Evolutionary conservation across 495 filamentous ascomycete species (phyloP), one percentile per base, ranked within the genome.

Genomic region (Podospora pseudopauciseta): DNA sequence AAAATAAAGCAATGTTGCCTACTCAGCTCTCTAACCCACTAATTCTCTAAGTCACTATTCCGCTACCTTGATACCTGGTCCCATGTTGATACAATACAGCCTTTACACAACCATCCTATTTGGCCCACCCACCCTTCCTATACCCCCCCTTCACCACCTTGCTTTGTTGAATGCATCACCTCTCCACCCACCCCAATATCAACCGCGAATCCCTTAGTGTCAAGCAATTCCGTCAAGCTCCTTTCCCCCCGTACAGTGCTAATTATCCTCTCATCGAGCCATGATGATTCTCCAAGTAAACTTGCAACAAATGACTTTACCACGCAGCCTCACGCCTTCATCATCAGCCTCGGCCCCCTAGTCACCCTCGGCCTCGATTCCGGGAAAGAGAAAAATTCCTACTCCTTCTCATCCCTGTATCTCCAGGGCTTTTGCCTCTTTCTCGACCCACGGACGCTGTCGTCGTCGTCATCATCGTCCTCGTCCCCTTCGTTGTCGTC

Each of bases 391-490:
- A 19, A 66, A 59, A 64, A 65, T 70, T 27, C 71, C 71, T 72
- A 72, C 65, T 73, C 60, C 63, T 71, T 55, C 16, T 72, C 70
- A 32, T 67, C 56, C 62, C 75, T 65, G 63, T 74, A 77, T 34
- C 75, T 63, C 19, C 64, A 55, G 15, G 75, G 75, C 59, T 71
- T 77, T 60, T 73, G 70, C 2, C 73, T 65, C 64, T 72, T 74
- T 39, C 75, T 63, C 7, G 26, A 32, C 15, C 32, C 34, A 18
- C 62, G 53, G 32, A 57, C 67, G 39, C 57, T 30, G 56, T 71
- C 71, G 30, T 63, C 60, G 28, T 65, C 63, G 13, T 71, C 67
- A 5, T 65, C 67, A 27, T 72, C 73, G 2, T 65, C 65, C 0
- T 70, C 75, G 2, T 65, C 65, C 0, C 66, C 68, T 0, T 44